Base-by-base conservation (phyloP, 495 filamentous ascomycete genomes). In the Daldinia grandis region DNA sequence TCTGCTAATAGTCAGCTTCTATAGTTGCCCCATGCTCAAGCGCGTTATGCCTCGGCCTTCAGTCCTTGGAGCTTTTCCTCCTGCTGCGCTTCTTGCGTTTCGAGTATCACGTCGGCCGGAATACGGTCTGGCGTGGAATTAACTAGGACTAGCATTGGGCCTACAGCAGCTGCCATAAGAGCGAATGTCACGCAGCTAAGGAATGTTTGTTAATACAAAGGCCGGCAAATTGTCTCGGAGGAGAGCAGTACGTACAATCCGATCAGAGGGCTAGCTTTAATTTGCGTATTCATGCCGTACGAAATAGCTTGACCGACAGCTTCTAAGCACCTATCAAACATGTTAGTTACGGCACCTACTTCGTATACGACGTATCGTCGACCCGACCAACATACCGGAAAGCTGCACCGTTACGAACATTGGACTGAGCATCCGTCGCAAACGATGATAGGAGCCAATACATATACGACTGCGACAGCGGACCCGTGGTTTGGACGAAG, bases 1-100 rank as follows among this genome's bases (percentile, higher is more conserved):
- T 4, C 14, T 25, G 54, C 47, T 66, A 33, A 25, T n/a, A 17
- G 6, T n/a, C 10, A 4, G 15, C 25, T 30, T 35, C 33, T 47
- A 28, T 33, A 81, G 80, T 72, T 59, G 42, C 83, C 53, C 76
- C 81, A 38, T n/a, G 30, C 15, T 31, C 8, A 19, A 51, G 17
- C 19, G 60, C 17, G 24, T 21, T 66, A 66, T 38, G 44, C 58
- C 24, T 73, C 66, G 3, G 66, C n/a, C 30, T 73, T 73, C 2
- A 69, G 33, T 0, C 31, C 62, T 19, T 58, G 53, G 7, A 73
- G 30, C 60, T 73, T 65, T 33, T 68, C 62, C 56, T 73, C 61
- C 17, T 71, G 17, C 15, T 60, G 38, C 17, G 21, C 33, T 14
- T 72, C 69, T 30, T 69, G 60, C 28, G 25, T 57, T 37, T 73